A percentile compares a stretch with the other conserved stretches of the same genome.
Conservation (phyloP, 1,139 yeast genomes). For the Sugiyamaella castrensis region DNA sequence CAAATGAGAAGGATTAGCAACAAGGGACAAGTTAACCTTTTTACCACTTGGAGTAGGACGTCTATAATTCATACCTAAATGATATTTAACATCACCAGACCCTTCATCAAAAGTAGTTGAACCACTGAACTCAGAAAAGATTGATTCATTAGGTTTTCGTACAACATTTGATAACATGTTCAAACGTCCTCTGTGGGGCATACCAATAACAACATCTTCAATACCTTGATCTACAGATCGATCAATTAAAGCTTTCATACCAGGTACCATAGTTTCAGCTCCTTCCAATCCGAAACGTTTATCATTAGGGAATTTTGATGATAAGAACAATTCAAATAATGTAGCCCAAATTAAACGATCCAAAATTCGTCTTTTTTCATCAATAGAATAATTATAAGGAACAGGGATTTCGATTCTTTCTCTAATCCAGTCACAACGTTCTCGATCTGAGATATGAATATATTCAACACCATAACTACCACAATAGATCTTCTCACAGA, state of each 20-base stretch:
- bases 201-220: constrained; percentile 95
- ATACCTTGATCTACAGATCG: constrained; percentile 90
- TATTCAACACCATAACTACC: constrained; percentile 89
- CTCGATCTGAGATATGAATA: constrained; percentile 94
- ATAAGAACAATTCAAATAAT: constrained; percentile 84
- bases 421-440: constrained; percentile 97
- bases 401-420: constrained; percentile 91
- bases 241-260: constrained; percentile 94
- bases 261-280: constrained; percentile 94
- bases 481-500: constrained; percentile 85
- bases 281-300: constrained; percentile 99
- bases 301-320: constrained; percentile 96
- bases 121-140: constrained; percentile 93
- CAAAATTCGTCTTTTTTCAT: constrained; percentile 92
- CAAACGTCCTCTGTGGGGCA: constrained; percentile 99
- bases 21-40: constrained; percentile 89
- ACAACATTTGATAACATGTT: constrained; percentile 97
- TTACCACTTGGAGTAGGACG: constrained; percentile 99
- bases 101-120: constrained; percentile 79
- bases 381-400: constrained; percentile 79
- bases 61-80: constrained; percentile 97
- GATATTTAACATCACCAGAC: constrained; percentile 98
- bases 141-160: constrained; percentile 97
- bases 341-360: constrained; percentile 98
- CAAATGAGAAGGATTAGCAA: constrained; percentile 98